Evolutionary conservation across 768 basidiomycete genomes (phyloP).

Genomic region (Suillus occidentalis): DNA sequence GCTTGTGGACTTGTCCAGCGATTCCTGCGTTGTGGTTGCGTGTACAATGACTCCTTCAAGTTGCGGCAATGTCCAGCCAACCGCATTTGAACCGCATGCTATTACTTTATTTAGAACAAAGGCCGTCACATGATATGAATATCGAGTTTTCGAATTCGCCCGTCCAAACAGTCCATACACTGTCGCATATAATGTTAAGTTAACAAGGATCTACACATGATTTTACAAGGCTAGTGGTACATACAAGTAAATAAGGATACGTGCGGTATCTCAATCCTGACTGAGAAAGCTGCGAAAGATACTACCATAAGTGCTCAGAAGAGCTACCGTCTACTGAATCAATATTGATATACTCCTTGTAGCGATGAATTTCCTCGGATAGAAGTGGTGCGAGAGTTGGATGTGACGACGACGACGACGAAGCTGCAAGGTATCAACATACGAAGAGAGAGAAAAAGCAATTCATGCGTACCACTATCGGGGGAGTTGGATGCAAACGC

Average conservation of each 20-base stretch:
- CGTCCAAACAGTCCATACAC: too few species aligned
- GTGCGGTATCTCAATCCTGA: background rate
- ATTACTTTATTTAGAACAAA: too few species aligned
- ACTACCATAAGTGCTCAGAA: background rate
- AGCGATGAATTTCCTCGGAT: background rate
- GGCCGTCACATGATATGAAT: too few species aligned
- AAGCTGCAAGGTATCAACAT: background rate
- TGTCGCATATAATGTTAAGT: too few species aligned
- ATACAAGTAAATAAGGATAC: background rate
- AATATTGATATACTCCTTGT: background rate
- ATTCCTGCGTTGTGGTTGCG: background rate
- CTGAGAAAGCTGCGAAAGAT: background rate
- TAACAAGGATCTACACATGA: background rate
- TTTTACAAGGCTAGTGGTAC: background rate
- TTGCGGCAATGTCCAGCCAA: too few species aligned
- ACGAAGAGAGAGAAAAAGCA: background rate
- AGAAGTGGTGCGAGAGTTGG: background rate
- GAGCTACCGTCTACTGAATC: background rate
- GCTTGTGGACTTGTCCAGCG: background rate
- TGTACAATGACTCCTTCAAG: background rate
- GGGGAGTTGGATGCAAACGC: background rate
- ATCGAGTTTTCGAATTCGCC: too few species aligned
- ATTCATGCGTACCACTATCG: background rate
- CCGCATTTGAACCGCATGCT: too few species aligned
- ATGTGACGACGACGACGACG: background rate